Evolutionary conservation across 208 protist species (phyloP).

Genomic region (Acanthamoeba royreba): DNA sequence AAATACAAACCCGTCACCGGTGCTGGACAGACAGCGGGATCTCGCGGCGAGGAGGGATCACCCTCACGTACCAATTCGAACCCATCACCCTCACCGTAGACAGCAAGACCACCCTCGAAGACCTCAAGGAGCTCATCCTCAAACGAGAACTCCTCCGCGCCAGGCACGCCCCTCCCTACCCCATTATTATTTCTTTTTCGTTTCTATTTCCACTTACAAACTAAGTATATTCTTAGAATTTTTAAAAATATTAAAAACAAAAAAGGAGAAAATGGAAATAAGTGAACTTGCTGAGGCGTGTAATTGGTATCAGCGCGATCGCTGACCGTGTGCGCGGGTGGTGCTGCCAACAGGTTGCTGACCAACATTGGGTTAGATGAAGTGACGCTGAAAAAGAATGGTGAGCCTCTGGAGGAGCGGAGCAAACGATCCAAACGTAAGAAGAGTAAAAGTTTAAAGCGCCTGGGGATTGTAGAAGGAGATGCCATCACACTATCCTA

Average conservation of each 20-base stretch:
- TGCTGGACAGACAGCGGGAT: no score
- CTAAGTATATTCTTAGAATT: no score
- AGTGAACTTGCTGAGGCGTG: no score
- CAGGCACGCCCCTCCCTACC: background rate
- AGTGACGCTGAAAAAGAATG: background rate
- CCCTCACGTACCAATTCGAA: background rate
- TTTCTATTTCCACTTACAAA: background rate
- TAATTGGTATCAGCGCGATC: no score
- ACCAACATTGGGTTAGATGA: background rate
- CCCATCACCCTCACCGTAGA: background rate
- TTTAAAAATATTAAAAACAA: no score
- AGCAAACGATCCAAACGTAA: background rate
- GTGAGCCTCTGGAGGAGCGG: background rate
- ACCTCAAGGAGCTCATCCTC: background rate
- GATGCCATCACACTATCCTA: background rate
- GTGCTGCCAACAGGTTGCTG: background rate
- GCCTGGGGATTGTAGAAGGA: background rate
- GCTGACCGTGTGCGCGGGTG: background rate
- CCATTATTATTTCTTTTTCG: background rate
- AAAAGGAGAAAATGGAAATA: no score
- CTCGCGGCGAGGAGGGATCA: background rate
- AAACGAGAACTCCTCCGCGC: background rate
- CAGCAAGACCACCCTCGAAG: background rate
- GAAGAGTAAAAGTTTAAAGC: background rate
- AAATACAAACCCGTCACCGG: no score